Evolutionary conservation across 176 grass and related monocot species (phyloP).

Genomic region (Musa beccarii): DNA sequence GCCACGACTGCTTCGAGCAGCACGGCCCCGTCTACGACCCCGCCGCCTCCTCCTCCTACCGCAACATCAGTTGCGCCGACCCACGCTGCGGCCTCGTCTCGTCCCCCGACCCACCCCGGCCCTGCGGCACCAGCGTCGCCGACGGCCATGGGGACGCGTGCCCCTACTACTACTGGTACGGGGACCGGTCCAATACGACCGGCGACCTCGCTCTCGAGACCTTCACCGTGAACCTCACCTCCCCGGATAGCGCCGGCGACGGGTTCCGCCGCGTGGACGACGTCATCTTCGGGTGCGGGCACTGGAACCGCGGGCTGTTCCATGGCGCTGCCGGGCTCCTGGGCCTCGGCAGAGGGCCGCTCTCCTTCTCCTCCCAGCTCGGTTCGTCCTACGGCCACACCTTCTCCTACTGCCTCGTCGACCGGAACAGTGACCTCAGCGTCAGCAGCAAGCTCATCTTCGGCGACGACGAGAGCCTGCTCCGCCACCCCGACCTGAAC

Average conservation of each 20-base stretch:
- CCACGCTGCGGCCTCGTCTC: conserved; percentile 45
- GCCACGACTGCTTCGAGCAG: conserved; percentile 80
- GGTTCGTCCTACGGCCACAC: conserved; percentile 56
- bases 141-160: conserved; percentile 23
- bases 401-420: conserved; percentile 95
- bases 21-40: conserved; percentile 62
- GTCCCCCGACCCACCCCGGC: conserved; percentile 13
- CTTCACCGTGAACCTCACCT: conserved; percentile 81
- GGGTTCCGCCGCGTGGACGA: conserved; percentile 39
- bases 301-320: conserved; percentile 87
- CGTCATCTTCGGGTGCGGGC: conserved; percentile 78
- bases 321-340: conserved; percentile 77
- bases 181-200: conserved; percentile 85
- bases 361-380: conserved; percentile 86
- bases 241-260: conserved; percentile 6
- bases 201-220: conserved; percentile 75
- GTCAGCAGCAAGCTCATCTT: conserved; percentile 75
- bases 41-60: conserved; percentile 46
- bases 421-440: conserved; percentile 62
- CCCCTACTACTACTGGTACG: conserved; percentile 96
- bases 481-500: conserved; percentile 45
- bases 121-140: not conserved
- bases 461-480: conserved; percentile 41
- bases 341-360: conserved; percentile 72
- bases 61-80: conserved; percentile 64